Conservation (phyloP, 495 filamentous ascomycete genomes). For the Tuber microsphaerosporum region DNA sequence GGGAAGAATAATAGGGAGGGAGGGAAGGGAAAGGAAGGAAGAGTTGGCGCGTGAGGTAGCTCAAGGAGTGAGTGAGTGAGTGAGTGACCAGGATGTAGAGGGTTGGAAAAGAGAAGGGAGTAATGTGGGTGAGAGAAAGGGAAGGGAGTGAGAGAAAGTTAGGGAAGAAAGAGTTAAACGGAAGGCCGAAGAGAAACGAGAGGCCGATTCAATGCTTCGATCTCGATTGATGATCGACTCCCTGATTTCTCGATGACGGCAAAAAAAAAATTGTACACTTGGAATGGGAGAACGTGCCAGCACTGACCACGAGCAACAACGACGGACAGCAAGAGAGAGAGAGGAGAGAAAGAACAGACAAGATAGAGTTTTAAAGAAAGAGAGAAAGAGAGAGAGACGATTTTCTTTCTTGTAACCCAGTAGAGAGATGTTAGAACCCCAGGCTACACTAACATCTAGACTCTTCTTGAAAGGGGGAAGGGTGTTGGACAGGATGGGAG, state of each 20-base stretch:
- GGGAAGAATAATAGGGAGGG: background rate
- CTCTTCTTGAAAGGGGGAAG: conserved; percentile 4
- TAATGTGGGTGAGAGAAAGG: conserved; percentile 1
- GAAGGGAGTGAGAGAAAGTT: conserved; percentile 3
- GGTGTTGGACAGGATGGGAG: background rate
- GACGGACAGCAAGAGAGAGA: conserved; percentile 6
- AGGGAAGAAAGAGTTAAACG: conserved; percentile 17
- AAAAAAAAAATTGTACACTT: conserved; percentile 19
- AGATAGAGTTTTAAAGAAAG: conserved; percentile 7
- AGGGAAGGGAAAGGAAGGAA: background rate
- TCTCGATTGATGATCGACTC: conserved; percentile 38
- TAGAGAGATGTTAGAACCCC: background rate
- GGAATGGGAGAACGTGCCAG: conserved; percentile 19
- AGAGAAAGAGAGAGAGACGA: background rate
- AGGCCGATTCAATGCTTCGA: conserved; percentile 34
- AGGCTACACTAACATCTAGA: conserved; percentile 1
- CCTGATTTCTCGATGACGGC: conserved; percentile 27
- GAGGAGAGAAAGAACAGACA: background rate
- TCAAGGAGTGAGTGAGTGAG: background rate
- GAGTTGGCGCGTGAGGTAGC: background rate
- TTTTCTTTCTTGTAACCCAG: conserved; percentile 12
- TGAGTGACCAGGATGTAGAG: background rate
- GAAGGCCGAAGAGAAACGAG: conserved; percentile 28
- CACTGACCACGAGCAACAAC: conserved; percentile 15
- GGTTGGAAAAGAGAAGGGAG: conserved; percentile 2